Evolutionary conservation across 2,329 filamentous ascomycete species (phyloP).

Genomic region (Escovopsis weberi): DNA sequence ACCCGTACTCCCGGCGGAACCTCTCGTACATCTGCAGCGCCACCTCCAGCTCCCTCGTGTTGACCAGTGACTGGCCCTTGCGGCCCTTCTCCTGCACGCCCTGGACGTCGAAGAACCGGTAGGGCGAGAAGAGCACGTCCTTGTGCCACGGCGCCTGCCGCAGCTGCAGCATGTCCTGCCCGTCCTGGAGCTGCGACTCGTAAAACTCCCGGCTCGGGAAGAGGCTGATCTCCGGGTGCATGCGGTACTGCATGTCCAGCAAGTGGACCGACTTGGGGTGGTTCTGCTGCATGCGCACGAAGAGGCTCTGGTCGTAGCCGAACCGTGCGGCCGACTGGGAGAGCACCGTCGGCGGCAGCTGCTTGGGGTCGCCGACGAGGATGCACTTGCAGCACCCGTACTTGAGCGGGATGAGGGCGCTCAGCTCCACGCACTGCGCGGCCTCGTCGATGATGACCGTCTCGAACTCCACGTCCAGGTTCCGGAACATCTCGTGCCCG

Average conservation of each 20-base stretch:
- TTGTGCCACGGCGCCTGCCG: slow-evolving; percentile 75
- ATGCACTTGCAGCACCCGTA: slow-evolving; percentile 96
- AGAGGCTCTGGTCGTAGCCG: slow-evolving; percentile 94
- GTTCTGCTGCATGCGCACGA: slow-evolving; percentile 95
- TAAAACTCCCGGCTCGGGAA: slow-evolving; percentile 93
- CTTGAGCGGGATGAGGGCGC: slow-evolving; percentile 89
- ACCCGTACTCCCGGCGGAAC: slow-evolving; percentile 54
- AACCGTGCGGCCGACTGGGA: slow-evolving; percentile 85
- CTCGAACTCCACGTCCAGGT: slow-evolving; percentile 89
- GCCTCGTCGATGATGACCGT: slow-evolving; percentile 98
- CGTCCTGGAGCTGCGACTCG: slow-evolving; percentile 73
- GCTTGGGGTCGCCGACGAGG: slow-evolving; percentile 93
- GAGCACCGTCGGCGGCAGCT: slow-evolving; percentile 87
- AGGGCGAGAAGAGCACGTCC: slow-evolving; percentile 69
- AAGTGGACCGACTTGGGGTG: slow-evolving; percentile 79
- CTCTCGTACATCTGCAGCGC: slow-evolving; percentile 75
- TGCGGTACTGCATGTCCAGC: slow-evolving; percentile 95
- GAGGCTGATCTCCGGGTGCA: slow-evolving; percentile 90
- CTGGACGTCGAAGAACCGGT: slow-evolving; percentile 92
- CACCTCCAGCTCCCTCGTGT: slow-evolving; percentile 72
- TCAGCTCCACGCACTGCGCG: slow-evolving; percentile 94
- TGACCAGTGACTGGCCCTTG: slow-evolving; percentile 80
- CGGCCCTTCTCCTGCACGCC: slow-evolving; percentile 72
- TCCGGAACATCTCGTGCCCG: slow-evolving; percentile 95
- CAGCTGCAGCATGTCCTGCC: slow-evolving; percentile 63